Base-by-base conservation (phyloP, 208 protist species). In the Sergeia podlipaevii region DNA sequence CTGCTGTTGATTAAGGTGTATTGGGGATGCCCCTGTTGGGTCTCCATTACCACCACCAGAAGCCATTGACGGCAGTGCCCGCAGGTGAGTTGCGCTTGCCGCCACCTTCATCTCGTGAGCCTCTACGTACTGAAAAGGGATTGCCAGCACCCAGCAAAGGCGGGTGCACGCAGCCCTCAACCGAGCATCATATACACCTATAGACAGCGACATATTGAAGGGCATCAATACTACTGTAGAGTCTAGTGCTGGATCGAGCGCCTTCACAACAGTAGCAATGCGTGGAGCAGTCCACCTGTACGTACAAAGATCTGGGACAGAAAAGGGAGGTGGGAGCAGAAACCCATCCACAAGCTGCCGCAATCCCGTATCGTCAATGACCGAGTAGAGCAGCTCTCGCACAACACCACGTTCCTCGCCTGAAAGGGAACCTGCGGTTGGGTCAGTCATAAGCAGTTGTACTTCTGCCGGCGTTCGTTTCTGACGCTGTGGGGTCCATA, bases 61-160 rank as follows among this genome's bases (percentile, higher is more conserved):
- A n/a, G n/a, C n/a, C n/a, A n/a, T n/a, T n/a, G n/a, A n/a, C n/a
- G n/a, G n/a, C n/a, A n/a, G n/a, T n/a, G n/a, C n/a, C n/a, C n/a
- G n/a, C n/a, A n/a, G n/a, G n/a, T n/a, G n/a, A n/a, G n/a, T n/a
- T 34, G n/a, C n/a, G n/a, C n/a, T n/a, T n/a, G n/a, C n/a, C n/a
- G 65, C 58, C 8, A 81, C 44, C 17, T 32, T 39, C 49, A 29
- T 39, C 57, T 94, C 86, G 10, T 70, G 73, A 20, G 29, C 45
- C 62, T 91, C 82, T 20, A 94, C 63, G 3, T 91, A 32, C 49
- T 38, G 17, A 41, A 85, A 79, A 0, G 86, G 86, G 4, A 91
- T 58, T 23, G 56, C 48, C 32, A 91, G 69, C 15, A 90, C 47
- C 69, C 78, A 85, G 46, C 75, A 87, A 13, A 94, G 70, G 1